A percentile compares a stretch with the other conserved stretches of the same genome.
phyloP scores from a whole-genome alignment of 768 basidiomycete genomes.

The Trametes cinnabarina region DNA sequence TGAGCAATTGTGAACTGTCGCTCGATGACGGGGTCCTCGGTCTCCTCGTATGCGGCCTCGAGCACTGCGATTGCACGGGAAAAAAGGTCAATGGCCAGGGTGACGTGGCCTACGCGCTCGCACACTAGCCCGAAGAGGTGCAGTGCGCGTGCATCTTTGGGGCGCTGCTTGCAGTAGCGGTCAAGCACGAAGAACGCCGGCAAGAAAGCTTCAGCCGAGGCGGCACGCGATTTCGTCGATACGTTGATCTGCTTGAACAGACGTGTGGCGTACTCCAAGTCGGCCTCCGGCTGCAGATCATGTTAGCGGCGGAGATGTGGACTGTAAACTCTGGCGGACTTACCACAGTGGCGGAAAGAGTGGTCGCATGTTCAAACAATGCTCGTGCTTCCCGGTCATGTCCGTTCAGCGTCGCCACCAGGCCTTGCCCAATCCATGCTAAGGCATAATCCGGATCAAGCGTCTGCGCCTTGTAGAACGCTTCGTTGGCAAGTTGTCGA shows the following conservation, averaged over 20 bases:
- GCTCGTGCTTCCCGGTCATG: slow-evolving; percentile 61
- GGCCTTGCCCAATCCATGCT: slow-evolving; percentile 89
- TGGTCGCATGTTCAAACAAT: slow-evolving; percentile 71
- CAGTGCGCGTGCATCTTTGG: slow-evolving; percentile 69
- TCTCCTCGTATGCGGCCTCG: slow-evolving; percentile 86
- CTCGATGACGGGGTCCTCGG: slow-evolving; percentile 78
- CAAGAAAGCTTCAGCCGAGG: slow-evolving; percentile 50
- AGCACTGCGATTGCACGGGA: slow-evolving; percentile 64
- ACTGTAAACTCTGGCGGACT: slow-evolving; percentile 25
- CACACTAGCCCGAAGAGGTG: slow-evolving; percentile 85
- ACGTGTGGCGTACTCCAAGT: slow-evolving; percentile 69
- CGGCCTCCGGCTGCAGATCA: slow-evolving; percentile 65
- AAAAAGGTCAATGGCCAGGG: slow-evolving; percentile 57
- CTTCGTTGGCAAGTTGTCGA: slow-evolving; percentile 78
- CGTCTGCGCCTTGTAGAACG: slow-evolving; percentile 83
- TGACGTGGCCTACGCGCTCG: slow-evolving; percentile 74
- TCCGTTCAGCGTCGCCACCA: slow-evolving; percentile 61
- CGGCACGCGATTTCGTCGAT: slow-evolving; percentile 13
- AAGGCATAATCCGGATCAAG: slow-evolving; percentile 86
- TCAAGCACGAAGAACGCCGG: slow-evolving; percentile 80
- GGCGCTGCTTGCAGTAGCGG: slow-evolving; percentile 67
- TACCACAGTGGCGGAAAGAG: slow-evolving; percentile 57
- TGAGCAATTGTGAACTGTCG: slow-evolving; percentile 79
- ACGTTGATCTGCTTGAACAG: slow-evolving; percentile 45
- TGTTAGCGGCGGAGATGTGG: slow-evolving; percentile 10